Percentiles rank a stretch among this genome's conserved stretches.
These are phyloP conservation scores for Saccharomyces hybrid DNA, from an alignment of 1,139 yeast genomes.

Conservation along the genomic window DNA sequence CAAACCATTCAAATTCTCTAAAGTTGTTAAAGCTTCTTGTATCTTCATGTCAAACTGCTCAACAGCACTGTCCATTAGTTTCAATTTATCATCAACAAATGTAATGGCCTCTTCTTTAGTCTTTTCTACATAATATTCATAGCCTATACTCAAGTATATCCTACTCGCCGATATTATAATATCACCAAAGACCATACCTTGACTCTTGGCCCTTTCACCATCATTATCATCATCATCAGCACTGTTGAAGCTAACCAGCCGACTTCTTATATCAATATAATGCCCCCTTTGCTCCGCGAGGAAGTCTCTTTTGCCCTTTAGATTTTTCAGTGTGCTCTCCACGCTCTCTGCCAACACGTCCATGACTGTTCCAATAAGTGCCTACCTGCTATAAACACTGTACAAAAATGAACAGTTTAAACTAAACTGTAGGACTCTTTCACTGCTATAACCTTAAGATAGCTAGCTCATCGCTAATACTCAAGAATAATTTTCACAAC, in stretches of 20 bases:
- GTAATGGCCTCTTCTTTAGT: slow-evolving; percentile 38
- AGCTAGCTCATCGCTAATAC: not conserved
- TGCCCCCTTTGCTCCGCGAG: slow-evolving; percentile 29
- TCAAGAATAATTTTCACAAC: not conserved
- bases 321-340: slow-evolving; percentile 23
- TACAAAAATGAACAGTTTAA: not conserved
- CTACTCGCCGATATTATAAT: slow-evolving; percentile 30
- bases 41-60: slow-evolving; percentile 39
- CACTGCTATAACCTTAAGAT: not conserved
- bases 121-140: slow-evolving; percentile 52
- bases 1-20: slow-evolving; percentile 32
- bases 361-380: slow-evolving; percentile 11
- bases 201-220: slow-evolving; percentile 14
- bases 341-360: slow-evolving; percentile 25
- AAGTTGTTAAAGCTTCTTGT: slow-evolving; percentile 36
- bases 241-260: slow-evolving; percentile 18
- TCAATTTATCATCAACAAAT: slow-evolving; percentile 39
- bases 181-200: slow-evolving; percentile 32
- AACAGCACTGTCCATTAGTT: slow-evolving; percentile 36
- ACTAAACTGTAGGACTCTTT: not conserved
- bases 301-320: slow-evolving; percentile 25
- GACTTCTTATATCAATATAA: slow-evolving; percentile 28
- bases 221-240: slow-evolving; percentile 3
- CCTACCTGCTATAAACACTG: not conserved
- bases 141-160: slow-evolving; percentile 47